Evolutionary conservation across 1,284 basidiomycete species (phyloP).

Genomic region (Coriolopsis trogii): DNA sequence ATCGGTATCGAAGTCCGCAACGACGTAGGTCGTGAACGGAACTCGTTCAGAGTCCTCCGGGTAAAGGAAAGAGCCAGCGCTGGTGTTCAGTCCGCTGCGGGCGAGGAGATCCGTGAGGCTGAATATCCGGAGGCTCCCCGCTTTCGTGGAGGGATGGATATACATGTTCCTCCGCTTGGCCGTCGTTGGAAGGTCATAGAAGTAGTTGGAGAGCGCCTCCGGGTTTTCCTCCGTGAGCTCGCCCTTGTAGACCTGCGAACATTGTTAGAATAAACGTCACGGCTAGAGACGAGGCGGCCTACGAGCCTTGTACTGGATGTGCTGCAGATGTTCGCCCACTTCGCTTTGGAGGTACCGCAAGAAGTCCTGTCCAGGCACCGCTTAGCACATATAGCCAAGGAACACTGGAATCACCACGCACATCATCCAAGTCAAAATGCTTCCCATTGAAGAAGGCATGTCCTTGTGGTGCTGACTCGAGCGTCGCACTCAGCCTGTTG

Average conservation of each 20-base stretch:
- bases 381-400: too few relatives aligned
- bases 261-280: not conserved
- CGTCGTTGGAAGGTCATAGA: slow-evolving; percentile 87
- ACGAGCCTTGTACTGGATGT: slow-evolving; percentile 72
- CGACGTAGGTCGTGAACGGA: slow-evolving; percentile 62
- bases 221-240: slow-evolving; percentile 59
- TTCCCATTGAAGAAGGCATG: slow-evolving; percentile 91
- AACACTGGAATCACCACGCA: too few relatives aligned
- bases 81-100: slow-evolving; percentile 40
- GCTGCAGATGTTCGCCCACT: slow-evolving; percentile 60
- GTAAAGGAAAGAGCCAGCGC: slow-evolving; percentile 60
- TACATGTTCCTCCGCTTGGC: slow-evolving; percentile 70
- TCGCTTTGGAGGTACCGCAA: slow-evolving; percentile 68
- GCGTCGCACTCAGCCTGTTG: slow-evolving; percentile 51
- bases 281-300: not conserved
- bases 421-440: slow-evolving; percentile 71
- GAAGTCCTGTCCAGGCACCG: slow-evolving; percentile 58
- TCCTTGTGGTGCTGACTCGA: slow-evolving; percentile 45
- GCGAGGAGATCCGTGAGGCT: slow-evolving; percentile 54
- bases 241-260: slow-evolving; percentile 62
- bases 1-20: slow-evolving; percentile 79
- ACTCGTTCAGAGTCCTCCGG: slow-evolving; percentile 48
- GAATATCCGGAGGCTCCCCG: slow-evolving; percentile 50
- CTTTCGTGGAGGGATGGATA: slow-evolving; percentile 56
- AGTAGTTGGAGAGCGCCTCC: slow-evolving; percentile 68